Conservation (phyloP, 2,329 filamentous ascomycete genomes). For the Pseudogymnoascus sp. region DNA sequence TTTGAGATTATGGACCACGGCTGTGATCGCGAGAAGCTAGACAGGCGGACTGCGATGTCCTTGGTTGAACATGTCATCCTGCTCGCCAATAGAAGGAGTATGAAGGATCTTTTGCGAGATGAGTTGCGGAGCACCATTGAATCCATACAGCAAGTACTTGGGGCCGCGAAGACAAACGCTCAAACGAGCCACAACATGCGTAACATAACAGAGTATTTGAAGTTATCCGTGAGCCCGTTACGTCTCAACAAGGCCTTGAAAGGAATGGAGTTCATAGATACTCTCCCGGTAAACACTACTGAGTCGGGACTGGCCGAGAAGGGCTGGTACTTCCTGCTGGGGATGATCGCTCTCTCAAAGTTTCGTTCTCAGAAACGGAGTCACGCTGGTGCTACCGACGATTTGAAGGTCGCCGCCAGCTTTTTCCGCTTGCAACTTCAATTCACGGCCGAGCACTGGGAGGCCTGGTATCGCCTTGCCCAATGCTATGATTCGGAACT, state of each 20-base stretch:
- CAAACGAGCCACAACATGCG: slow-evolving; percentile 82
- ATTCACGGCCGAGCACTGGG: slow-evolving; percentile 32
- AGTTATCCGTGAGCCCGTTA: slow-evolving; percentile 74
- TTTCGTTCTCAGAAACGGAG: slow-evolving; percentile 44
- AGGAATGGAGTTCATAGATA: slow-evolving; percentile 67
- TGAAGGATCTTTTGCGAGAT: slow-evolving; percentile 86
- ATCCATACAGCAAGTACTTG: slow-evolving; percentile 82
- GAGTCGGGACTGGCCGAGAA: slow-evolving; percentile 69
- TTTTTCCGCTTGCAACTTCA: slow-evolving; percentile 33
- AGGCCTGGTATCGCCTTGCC: slow-evolving; percentile 35
- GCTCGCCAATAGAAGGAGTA: slow-evolving; percentile 73
- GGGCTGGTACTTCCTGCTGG: slow-evolving; percentile 88
- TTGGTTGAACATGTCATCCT: slow-evolving; percentile 77
- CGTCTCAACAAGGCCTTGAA: slow-evolving; percentile 72
- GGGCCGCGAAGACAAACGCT: slow-evolving; percentile 66
- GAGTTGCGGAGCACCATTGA: slow-evolving; percentile 87
- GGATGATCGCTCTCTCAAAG: slow-evolving; percentile 79
- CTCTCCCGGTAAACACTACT: slow-evolving; percentile 57
- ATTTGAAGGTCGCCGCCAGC: slow-evolving; percentile 30
- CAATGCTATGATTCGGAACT: slow-evolving; percentile 34
- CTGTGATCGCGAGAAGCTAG: slow-evolving; percentile 68
- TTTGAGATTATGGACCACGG: slow-evolving; percentile 70
- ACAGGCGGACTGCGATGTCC: slow-evolving; percentile 70
- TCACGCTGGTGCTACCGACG: slow-evolving; percentile 30
- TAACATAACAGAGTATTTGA: slow-evolving; percentile 73